These are phyloP conservation scores for Zymoseptoria brevis DNA, from an alignment of 2,329 filamentous ascomycete species.

Conservation along the genomic window DNA sequence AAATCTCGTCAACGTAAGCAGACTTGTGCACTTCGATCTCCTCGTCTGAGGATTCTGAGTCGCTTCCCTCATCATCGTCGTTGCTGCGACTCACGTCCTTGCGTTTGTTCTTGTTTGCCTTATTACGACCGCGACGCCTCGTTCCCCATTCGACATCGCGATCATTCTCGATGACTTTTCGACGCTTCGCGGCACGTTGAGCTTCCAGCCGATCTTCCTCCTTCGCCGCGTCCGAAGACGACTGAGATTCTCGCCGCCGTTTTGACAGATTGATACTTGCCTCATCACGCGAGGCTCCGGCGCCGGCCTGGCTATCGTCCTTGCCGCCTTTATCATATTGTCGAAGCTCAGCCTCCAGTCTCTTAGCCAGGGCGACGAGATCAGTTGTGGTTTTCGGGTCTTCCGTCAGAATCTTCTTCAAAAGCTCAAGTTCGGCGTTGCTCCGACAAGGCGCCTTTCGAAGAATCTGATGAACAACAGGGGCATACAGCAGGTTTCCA, in stretches of 20 bases:
- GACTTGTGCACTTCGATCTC: conserved; percentile 2
- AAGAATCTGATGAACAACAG: conserved; percentile 6
- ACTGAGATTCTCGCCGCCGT: conserved; percentile 3
- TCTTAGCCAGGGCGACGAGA: conserved; percentile 1
- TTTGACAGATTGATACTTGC: conserved; percentile 1
- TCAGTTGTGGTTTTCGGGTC: conserved; percentile 5
- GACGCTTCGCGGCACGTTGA: conserved; percentile 6
- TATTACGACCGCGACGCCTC: neutral
- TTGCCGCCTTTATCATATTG: neutral
- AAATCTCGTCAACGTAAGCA: conserved; percentile 10
- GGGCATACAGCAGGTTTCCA: conserved; percentile 9
- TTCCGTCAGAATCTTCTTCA: conserved; percentile 6
- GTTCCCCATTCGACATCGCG: neutral
- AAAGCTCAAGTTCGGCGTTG: conserved; percentile 6
- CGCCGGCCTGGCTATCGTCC: neutral
- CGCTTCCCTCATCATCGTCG: neutral
- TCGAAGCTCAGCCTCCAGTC: conserved; percentile 2
- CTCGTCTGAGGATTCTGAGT: conserved; percentile 4
- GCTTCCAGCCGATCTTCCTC: conserved; percentile 6
- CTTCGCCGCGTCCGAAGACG: conserved; percentile 4
- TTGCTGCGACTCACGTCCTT: neutral
- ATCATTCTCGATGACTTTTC: neutral
- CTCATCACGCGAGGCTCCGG: neutral
- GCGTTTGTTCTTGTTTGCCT: neutral
- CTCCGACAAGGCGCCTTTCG: conserved; percentile 1